Percentiles rank a stretch among this genome's conserved stretches.
Conservation (phyloP, 2,329 filamentous ascomycete genomes). For the Chaetomium globosum region DNA sequence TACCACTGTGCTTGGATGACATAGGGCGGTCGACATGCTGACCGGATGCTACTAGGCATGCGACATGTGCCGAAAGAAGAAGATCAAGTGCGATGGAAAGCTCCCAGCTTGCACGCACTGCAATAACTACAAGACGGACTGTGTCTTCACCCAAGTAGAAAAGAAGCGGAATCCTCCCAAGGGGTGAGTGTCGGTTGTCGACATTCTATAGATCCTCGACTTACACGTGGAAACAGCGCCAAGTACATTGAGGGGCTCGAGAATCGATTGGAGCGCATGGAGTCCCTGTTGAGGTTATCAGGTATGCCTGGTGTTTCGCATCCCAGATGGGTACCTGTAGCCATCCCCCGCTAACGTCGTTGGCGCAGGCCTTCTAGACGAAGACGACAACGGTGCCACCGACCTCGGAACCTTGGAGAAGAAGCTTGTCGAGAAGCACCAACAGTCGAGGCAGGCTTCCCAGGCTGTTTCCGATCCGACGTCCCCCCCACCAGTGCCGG, state of each 20-base stretch:
- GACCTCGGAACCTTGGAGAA: slow-evolving; percentile 88
- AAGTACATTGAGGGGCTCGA: slow-evolving; percentile 98
- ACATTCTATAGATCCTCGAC: slow-evolving; percentile 19
- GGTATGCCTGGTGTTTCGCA: slow-evolving; percentile 48
- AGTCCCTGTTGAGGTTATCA: slow-evolving; percentile 82
- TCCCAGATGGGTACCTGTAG: neutral
- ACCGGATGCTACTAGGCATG: slow-evolving; percentile 64
- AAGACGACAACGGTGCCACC: slow-evolving; percentile 81
- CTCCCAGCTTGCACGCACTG: slow-evolving; percentile 94
- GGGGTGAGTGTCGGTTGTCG: slow-evolving; percentile 62
- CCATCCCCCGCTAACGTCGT: slow-evolving; percentile 36
- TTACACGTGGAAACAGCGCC: slow-evolving; percentile 58
- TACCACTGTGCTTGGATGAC: neutral
- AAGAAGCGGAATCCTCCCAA: slow-evolving; percentile 98
- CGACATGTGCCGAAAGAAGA: slow-evolving; percentile 95
- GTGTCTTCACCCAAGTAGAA: slow-evolving; percentile 95
- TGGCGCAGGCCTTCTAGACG: slow-evolving; percentile 69
- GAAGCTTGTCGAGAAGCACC: slow-evolving; percentile 62
- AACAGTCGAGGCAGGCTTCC: slow-evolving; percentile 55
- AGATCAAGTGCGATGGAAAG: slow-evolving; percentile 97
- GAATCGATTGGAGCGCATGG: slow-evolving; percentile 93
- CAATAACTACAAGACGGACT: slow-evolving; percentile 97
- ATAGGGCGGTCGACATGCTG: slow-evolving; percentile 23
- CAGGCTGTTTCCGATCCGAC: slow-evolving; percentile 54
- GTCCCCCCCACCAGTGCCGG: slow-evolving; percentile 53